Percentiles rank a stretch among this genome's conserved stretches.
Conservation (phyloP, 2,329 filamentous ascomycete genomes). For the Didymella pomorum region DNA sequence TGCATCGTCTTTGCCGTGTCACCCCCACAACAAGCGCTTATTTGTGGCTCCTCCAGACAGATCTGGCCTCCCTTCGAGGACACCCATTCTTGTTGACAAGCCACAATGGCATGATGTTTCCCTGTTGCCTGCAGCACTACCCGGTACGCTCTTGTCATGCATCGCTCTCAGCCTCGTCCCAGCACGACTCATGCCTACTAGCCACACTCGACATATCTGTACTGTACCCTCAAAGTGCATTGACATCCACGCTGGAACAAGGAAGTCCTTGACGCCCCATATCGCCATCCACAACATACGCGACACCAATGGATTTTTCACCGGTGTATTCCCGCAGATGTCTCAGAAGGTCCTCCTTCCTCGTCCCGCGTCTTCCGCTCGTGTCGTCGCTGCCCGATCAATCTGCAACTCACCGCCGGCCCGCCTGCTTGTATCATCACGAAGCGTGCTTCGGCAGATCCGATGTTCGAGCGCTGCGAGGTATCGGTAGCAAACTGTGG, state of each 20-base stretch:
- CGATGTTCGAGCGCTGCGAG: not conserved
- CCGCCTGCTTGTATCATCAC: slow-evolving; percentile 16
- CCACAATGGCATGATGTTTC: slow-evolving; percentile 26
- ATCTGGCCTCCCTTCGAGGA: slow-evolving; percentile 29
- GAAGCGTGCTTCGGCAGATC: slow-evolving; percentile 6
- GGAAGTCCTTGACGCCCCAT: slow-evolving; percentile 26
- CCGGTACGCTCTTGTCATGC: slow-evolving; percentile 18
- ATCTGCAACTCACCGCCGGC: slow-evolving; percentile 21
- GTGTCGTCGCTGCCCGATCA: slow-evolving; percentile 26
- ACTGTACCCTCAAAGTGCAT: slow-evolving; percentile 23
- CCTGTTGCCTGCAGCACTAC: slow-evolving; percentile 27
- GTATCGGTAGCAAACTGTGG: not conserved
- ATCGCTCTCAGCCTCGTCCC: slow-evolving; percentile 2
- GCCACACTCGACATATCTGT: slow-evolving; percentile 19
- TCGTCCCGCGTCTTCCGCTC: slow-evolving; percentile 29
- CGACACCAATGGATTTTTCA: slow-evolving; percentile 23
- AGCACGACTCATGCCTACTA: slow-evolving; percentile 22
- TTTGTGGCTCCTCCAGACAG: slow-evolving; percentile 31
- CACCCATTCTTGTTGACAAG: slow-evolving; percentile 26
- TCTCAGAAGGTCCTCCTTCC: slow-evolving; percentile 27
- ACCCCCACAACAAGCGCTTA: slow-evolving; percentile 30
- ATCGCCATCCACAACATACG: slow-evolving; percentile 28
- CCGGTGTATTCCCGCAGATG: slow-evolving; percentile 21
- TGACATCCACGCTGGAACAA: slow-evolving; percentile 21
- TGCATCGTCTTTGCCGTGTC: slow-evolving; percentile 26